Evolutionary conservation across 495 filamentous ascomycete genomes (phyloP).

Genomic region (Podospora bellae-mahoneyi): DNA sequence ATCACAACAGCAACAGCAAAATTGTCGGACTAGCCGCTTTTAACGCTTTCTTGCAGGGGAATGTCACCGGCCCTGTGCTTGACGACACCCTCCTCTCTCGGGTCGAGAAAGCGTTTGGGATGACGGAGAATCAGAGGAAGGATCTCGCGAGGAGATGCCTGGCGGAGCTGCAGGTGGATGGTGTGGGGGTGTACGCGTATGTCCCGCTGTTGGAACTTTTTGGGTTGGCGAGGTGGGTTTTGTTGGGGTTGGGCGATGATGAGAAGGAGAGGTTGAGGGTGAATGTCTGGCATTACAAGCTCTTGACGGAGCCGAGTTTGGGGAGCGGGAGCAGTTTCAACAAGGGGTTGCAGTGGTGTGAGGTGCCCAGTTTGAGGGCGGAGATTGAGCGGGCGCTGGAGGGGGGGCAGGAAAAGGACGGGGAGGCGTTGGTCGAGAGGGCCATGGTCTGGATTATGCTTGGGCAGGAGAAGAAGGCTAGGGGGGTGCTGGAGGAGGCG

Average conservation of each 20-base stretch:
- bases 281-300: constrained; percentile 82
- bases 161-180: constrained; percentile 69
- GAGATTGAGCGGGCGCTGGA: constrained; percentile 47
- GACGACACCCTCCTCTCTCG: constrained; percentile 32
- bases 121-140: background rate
- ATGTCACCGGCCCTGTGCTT: constrained; percentile 85
- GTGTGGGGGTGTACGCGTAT: constrained; percentile 78
- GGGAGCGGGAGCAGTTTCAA: constrained; percentile 49
- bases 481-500: constrained; percentile 64
- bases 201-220: constrained; percentile 82
- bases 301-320: constrained; percentile 70
- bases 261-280: constrained; percentile 50
- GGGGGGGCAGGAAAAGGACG: constrained; percentile 47
- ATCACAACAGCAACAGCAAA: constrained; percentile 25
- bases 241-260: constrained; percentile 37
- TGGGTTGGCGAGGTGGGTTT: constrained; percentile 65
- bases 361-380: constrained; percentile 48
- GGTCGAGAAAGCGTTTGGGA: constrained; percentile 30
- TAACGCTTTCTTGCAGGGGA: constrained; percentile 83
- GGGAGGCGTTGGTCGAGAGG: constrained; percentile 69
- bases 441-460: constrained; percentile 83
- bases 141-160: constrained; percentile 45
- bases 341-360: constrained; percentile 46
- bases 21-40: constrained; percentile 68
- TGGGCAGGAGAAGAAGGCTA: constrained; percentile 73